phyloP scores from a whole-genome alignment of 345 rosid species.

The Luvunga scandens region DNA sequence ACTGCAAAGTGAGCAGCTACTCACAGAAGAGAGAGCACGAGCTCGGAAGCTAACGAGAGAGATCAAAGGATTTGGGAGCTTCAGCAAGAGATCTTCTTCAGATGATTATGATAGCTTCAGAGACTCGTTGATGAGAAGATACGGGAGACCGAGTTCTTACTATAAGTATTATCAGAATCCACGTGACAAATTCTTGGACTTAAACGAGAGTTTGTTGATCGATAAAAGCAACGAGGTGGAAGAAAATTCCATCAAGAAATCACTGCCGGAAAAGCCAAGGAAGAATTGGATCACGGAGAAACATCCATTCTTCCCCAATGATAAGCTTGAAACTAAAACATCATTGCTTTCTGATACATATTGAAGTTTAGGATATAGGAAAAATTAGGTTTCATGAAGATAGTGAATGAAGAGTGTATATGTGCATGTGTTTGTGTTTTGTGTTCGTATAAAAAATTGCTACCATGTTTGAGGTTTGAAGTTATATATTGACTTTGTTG shows the following conservation, averaged over 20 bases:
- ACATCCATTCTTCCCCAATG: constrained; percentile 41
- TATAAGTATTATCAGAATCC: neutral
- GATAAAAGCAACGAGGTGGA: neutral
- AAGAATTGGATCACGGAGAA: constrained; percentile 17
- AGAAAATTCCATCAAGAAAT: neutral
- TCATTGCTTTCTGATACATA: constrained; percentile 30
- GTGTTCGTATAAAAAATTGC: neutral
- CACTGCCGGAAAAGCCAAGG: neutral
- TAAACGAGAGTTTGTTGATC: neutral
- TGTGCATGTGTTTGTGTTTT: neutral
- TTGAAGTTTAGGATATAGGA: neutral
- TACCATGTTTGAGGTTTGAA: neutral
- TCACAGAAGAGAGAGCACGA: constrained; percentile 49
- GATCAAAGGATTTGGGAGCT: constrained; percentile 72
- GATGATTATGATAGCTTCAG: constrained; percentile 14
- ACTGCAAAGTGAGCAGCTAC: constrained; percentile 44
- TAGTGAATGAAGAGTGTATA: neutral
- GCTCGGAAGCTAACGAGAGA: constrained; percentile 47
- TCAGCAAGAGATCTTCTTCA: constrained; percentile 27
- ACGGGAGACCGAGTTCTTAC: constrained; percentile 30
- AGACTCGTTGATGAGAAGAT: neutral
- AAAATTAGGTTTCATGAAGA: neutral
- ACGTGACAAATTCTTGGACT: constrained; percentile 9
- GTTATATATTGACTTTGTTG: neutral
- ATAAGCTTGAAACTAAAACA: constrained; percentile 8